These are phyloP conservation scores for Ascochyta pisi DNA, from an alignment of 2,329 filamentous ascomycete genomes.

Conservation along the genomic window DNA sequence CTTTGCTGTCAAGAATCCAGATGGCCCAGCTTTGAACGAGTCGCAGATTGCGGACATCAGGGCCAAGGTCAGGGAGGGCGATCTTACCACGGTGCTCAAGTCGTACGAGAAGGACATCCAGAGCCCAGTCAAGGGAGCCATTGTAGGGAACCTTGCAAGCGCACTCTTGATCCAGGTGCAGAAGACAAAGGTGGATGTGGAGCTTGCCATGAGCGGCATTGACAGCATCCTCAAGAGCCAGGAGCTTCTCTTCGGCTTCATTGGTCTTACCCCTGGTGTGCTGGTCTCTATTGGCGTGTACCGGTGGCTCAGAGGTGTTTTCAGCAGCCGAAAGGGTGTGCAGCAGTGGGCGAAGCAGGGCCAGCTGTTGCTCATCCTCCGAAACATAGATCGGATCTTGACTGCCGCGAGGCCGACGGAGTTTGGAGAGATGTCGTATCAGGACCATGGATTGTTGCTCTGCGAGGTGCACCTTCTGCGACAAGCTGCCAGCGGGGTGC, in stretches of 20 bases:
- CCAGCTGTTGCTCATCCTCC: conserved; percentile 76
- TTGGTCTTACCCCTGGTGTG: conserved; percentile 91
- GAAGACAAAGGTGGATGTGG: conserved; percentile 98
- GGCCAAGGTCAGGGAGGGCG: conserved; percentile 84
- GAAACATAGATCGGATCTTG: conserved; percentile 81
- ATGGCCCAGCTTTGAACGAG: conserved; percentile 68
- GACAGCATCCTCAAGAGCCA: conserved; percentile 94
- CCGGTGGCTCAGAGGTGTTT: conserved; percentile 72
- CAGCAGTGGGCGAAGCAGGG: conserved; percentile 70
- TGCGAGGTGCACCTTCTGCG: conserved; percentile 89
- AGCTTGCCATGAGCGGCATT: conserved; percentile 94
- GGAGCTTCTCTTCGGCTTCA: conserved; percentile 95
- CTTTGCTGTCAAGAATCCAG: conserved; percentile 84
- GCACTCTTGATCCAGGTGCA: conserved; percentile 95
- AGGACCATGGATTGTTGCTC: conserved; percentile 87
- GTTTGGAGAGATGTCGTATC: conserved; percentile 82
- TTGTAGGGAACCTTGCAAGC: conserved; percentile 85
- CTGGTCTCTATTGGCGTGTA: conserved; percentile 79
- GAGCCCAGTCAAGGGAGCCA: conserved; percentile 79
- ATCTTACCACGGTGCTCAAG: conserved; percentile 87
- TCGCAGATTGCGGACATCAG: conserved; percentile 76
- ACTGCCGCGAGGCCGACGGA: conserved; percentile 63
- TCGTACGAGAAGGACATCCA: conserved; percentile 91
- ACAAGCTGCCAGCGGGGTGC: conserved; percentile 68
- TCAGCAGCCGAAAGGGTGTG: conserved; percentile 75